phyloP scores from a whole-genome alignment of 2,329 filamentous ascomycete species.

The Fusarium chuoi region DNA sequence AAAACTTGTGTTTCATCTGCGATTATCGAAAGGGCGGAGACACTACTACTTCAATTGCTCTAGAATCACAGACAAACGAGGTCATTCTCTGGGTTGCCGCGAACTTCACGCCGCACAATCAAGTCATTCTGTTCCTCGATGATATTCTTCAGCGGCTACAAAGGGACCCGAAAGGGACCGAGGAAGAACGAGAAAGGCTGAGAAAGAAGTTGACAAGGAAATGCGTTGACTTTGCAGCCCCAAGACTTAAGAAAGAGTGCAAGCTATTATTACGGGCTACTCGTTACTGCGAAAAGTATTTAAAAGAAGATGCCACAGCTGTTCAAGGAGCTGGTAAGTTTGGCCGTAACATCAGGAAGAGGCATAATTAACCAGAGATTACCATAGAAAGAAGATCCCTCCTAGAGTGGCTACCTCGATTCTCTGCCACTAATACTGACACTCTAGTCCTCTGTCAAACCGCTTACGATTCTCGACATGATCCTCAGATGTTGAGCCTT shows the following conservation, averaged over 20 bases:
- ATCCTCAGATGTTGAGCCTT: conserved; percentile 31
- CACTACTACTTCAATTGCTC: conserved; percentile 56
- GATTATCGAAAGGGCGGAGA: conserved; percentile 58
- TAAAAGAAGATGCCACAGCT: background rate
- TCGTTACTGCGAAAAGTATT: conserved; percentile 19
- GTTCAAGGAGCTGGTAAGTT: conserved; percentile 10
- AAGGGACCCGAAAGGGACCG: background rate
- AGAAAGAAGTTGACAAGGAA: background rate
- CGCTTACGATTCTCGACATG: conserved; percentile 29
- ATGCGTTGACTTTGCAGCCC: conserved; percentile 30
- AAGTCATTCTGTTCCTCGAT: conserved; percentile 47
- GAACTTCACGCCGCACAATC: conserved; percentile 46
- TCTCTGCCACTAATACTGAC: background rate
- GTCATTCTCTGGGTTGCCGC: conserved; percentile 57
- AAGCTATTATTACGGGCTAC: conserved; percentile 24
- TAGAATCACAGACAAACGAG: conserved; percentile 48
- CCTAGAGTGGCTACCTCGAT: conserved; percentile 20
- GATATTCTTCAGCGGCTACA: conserved; percentile 35
- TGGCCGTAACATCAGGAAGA: background rate
- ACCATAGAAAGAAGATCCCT: conserved; percentile 1
- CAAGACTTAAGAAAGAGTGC: conserved; percentile 40
- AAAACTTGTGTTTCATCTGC: conserved; percentile 57
- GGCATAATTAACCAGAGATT: background rate
- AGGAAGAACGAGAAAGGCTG: background rate
- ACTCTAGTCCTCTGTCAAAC: conserved; percentile 6